Conservation (phyloP, 495 filamentous ascomycete genomes). For the Mycothermus thermophilus region DNA sequence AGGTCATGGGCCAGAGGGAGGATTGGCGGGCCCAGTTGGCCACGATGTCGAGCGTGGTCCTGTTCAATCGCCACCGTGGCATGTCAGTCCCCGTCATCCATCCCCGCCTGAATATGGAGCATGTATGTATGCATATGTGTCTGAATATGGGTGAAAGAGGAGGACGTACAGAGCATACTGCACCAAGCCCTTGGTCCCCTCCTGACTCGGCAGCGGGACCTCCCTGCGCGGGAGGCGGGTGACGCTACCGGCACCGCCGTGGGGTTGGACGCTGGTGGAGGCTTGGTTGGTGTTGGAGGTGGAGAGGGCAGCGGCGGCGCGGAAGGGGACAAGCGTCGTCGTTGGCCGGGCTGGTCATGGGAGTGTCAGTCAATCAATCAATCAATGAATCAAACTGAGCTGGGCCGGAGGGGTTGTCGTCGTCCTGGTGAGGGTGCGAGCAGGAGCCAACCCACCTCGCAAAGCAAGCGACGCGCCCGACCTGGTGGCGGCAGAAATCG, state of each 20-base stretch:
- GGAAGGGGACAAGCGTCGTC: slow-evolving; percentile 43
- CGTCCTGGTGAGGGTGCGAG: no score
- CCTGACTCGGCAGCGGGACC: slow-evolving; percentile 80
- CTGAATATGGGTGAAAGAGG: no score
- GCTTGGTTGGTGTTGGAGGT: slow-evolving; percentile 46
- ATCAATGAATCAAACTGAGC: no score
- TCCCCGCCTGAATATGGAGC: no score
- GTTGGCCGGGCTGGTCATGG: slow-evolving; percentile 46
- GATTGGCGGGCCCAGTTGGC: slow-evolving; percentile 90
- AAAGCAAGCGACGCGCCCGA: slow-evolving; percentile 53
- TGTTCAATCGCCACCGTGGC: no score
- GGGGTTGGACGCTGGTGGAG: slow-evolving; percentile 30
- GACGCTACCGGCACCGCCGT: slow-evolving; percentile 26
- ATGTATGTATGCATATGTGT: no score
- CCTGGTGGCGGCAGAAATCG: slow-evolving; percentile 52
- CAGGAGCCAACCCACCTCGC: slow-evolving; percentile 42
- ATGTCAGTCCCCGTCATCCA: no score
- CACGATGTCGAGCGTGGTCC: slow-evolving; percentile 82
- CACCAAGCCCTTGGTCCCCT: slow-evolving; percentile 83
- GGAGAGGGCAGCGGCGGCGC: slow-evolving; percentile 51
- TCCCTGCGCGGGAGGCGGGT: slow-evolving; percentile 43
- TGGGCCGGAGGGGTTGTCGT: no score
- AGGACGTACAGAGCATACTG: slow-evolving; percentile 87
- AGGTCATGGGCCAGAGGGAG: slow-evolving; percentile 96
- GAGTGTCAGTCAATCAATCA: no score